phyloP scores from a whole-genome alignment of 2,329 filamentous ascomycete species.

The Magnaporthiopsis poae region DNA sequence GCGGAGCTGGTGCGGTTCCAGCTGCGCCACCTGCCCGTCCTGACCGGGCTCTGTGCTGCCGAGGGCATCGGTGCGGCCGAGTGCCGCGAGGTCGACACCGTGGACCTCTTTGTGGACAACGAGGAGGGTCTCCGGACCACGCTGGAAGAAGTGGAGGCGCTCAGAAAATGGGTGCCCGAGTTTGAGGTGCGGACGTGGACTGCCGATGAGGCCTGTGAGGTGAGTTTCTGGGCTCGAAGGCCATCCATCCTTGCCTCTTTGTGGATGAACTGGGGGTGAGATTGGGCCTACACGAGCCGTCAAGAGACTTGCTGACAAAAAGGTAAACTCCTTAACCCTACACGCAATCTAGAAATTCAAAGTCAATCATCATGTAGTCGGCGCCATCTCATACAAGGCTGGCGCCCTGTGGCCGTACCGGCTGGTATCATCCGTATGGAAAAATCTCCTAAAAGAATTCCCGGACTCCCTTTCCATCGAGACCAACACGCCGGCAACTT shows the following conservation, averaged over 20 bases:
- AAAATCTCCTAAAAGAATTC: constrained; percentile 27
- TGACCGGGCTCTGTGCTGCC: constrained; percentile 28
- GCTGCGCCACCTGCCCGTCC: constrained; percentile 28
- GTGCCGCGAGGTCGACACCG: constrained; percentile 34
- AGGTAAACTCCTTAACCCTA: no score
- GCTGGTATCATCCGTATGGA: constrained; percentile 36
- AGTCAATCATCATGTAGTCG: constrained; percentile 24
- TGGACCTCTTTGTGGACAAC: constrained; percentile 34
- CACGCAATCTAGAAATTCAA: constrained; percentile 23
- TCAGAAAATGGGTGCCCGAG: constrained; percentile 31
- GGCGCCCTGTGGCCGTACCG: constrained; percentile 43
- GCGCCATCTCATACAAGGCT: constrained; percentile 34
- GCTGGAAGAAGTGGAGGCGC: constrained; percentile 21
- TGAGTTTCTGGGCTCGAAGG: constrained; percentile 11
- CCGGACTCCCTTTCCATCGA: constrained; percentile 9
- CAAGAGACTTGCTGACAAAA: no score
- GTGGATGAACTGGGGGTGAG: no score
- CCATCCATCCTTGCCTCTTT: no score
- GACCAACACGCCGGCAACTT: constrained; percentile 21
- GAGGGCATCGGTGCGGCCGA: constrained; percentile 27
- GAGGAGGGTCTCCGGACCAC: constrained; percentile 23
- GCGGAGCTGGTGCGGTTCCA: constrained; percentile 33
- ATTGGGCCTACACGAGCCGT: no score
- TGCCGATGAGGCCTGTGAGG: constrained; percentile 23
- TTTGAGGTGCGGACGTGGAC: constrained; percentile 25